phyloP scores from a whole-genome alignment of 345 rosid genomes.

The Populus nigra region DNA sequence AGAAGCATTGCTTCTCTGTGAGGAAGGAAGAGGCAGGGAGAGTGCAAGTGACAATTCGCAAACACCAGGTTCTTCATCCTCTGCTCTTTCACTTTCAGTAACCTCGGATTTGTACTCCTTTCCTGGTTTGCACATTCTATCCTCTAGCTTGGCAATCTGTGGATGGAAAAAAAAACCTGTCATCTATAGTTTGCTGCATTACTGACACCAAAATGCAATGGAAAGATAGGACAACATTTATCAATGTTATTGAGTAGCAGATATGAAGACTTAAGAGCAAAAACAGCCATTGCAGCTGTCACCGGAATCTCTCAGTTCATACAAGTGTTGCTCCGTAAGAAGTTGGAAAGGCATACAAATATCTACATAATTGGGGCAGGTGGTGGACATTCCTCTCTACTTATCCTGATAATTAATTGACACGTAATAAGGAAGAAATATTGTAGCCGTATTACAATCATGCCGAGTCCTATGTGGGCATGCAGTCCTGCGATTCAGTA shows the following conservation, averaged over 20 bases:
- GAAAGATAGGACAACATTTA: neutral
- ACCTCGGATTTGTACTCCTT: neutral
- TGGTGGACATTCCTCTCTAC: neutral
- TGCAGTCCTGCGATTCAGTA: neutral
- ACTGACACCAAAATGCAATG: neutral
- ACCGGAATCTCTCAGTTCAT: neutral
- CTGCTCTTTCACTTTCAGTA: neutral
- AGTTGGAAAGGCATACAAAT: neutral
- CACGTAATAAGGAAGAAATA: neutral
- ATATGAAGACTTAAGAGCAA: neutral
- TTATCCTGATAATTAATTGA: neutral
- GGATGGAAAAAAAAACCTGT: neutral
- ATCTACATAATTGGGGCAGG: neutral
- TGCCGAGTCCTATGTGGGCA: neutral
- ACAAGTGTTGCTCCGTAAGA: neutral
- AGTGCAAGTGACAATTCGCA: slow-evolving; percentile 55
- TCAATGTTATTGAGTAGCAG: neutral
- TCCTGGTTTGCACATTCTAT: neutral
- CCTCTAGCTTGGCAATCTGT: slow-evolving; percentile 37
- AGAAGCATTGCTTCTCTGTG: slow-evolving; percentile 49
- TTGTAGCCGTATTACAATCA: neutral
- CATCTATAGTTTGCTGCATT: neutral
- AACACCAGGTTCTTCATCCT: slow-evolving; percentile 17
- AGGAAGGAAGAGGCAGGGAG: slow-evolving; percentile 39
- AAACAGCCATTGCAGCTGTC: neutral